phyloP scores from a whole-genome alignment of 306 rosid species.

The Castanospermum australe region DNA sequence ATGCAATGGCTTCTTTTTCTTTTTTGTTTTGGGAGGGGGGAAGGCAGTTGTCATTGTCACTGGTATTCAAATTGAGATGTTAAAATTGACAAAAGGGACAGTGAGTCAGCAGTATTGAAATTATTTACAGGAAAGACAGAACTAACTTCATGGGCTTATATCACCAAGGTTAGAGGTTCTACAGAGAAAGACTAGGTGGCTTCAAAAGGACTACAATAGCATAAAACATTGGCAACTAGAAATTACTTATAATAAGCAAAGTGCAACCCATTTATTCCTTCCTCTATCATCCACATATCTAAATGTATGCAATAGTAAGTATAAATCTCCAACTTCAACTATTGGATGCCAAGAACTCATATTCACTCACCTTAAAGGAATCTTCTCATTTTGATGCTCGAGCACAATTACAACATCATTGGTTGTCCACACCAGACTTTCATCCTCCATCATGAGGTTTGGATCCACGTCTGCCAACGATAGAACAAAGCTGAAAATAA shows the following conservation, averaged over 20 bases:
- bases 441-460: conserved; percentile 92
- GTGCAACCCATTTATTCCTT: conserved; percentile 8
- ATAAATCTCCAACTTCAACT: background rate
- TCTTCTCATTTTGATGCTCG: conserved; percentile 87
- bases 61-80: conserved; percentile 1
- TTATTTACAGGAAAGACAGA: background rate
- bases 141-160: background rate
- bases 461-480: conserved; percentile 96
- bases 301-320: background rate
- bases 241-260: background rate
- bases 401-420: conserved; percentile 92
- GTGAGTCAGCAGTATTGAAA: background rate
- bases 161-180: background rate
- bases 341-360: conserved; percentile 24
- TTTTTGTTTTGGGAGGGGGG: background rate
- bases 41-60: background rate
- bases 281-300: background rate
- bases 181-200: conserved; percentile 14
- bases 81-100: conserved; percentile 2
- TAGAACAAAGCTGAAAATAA: conserved; percentile 68
- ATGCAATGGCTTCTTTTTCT: background rate
- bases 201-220: conserved; percentile 18
- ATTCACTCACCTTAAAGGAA: conserved; percentile 81
- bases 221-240: background rate
- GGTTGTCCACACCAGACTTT: conserved; percentile 91